phyloP scores from a whole-genome alignment of 768 basidiomycete genomes.

The Suillus subaureus region DNA sequence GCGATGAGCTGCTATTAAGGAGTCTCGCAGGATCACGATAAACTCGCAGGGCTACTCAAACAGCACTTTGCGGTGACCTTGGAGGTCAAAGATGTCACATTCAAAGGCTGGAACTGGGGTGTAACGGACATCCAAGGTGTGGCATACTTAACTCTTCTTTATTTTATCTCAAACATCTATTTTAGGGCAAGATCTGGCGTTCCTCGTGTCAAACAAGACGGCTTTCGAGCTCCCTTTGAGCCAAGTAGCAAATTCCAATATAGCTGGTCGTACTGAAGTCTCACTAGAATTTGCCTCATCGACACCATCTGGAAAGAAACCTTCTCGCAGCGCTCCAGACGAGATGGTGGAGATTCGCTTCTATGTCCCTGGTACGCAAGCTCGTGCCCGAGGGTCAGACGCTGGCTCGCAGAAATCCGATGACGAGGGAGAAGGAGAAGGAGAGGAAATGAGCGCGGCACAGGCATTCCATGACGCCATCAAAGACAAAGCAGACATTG shows the following conservation, averaged over 20 bases:
- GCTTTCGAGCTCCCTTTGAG: slow-evolving; percentile 88
- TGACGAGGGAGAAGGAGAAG: slow-evolving; percentile 63
- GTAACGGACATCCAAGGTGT: slow-evolving; percentile 90
- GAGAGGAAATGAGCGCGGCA: slow-evolving; percentile 85
- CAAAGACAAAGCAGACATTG: slow-evolving; percentile 95
- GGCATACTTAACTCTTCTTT: slow-evolving; percentile 16
- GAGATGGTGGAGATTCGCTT: slow-evolving; percentile 97
- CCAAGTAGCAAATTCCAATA: slow-evolving; percentile 94
- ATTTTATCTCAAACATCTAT: slow-evolving; percentile 9
- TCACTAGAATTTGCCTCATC: slow-evolving; percentile 87
- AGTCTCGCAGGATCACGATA: slow-evolving; percentile 79
- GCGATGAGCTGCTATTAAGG: slow-evolving; percentile 5
- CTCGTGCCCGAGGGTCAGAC: slow-evolving; percentile 66
- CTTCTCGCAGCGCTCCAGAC: slow-evolving; percentile 53
- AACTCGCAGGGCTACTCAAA: slow-evolving; percentile 76
- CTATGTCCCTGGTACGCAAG: slow-evolving; percentile 84
- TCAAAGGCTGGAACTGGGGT: slow-evolving; percentile 99
- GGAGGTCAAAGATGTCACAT: slow-evolving; percentile 82
- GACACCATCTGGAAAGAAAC: slow-evolving; percentile 45
- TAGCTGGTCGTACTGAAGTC: slow-evolving; percentile 97
- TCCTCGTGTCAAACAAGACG: slow-evolving; percentile 84
- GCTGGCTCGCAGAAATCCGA: slow-evolving; percentile 75
- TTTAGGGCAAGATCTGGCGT: slow-evolving; percentile 87
- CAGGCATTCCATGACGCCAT: slow-evolving; percentile 96
- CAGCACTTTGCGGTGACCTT: slow-evolving; percentile 85